A percentile compares a stretch with the other conserved stretches of the same genome.
phyloP scores from a whole-genome alignment of 805 yeast genomes.

The Zygotorulaspora florentina region DNA sequence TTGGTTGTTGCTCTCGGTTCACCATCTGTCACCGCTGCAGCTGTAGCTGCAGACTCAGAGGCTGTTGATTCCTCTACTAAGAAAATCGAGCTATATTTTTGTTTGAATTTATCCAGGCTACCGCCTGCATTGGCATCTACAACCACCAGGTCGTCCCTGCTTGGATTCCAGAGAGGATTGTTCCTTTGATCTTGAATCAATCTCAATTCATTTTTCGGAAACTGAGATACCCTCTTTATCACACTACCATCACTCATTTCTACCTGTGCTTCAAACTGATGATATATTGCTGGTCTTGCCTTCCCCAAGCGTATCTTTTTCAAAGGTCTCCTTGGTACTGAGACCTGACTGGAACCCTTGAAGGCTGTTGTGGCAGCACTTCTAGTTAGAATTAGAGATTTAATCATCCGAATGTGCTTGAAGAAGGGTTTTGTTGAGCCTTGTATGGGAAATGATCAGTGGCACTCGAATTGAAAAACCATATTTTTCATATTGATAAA shows the following conservation, averaged over 20 bases:
- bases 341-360: slow-evolving; percentile 22
- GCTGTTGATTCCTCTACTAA: slow-evolving; percentile 34
- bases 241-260: slow-evolving; percentile 95
- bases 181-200: slow-evolving; percentile 87
- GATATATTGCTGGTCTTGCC: slow-evolving; percentile 89
- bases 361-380: slow-evolving; percentile 24
- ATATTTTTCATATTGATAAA: neutral
- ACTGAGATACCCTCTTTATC: slow-evolving; percentile 72
- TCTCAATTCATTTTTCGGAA: slow-evolving; percentile 81
- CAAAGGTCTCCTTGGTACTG: slow-evolving; percentile 51
- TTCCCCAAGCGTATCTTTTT: slow-evolving; percentile 72
- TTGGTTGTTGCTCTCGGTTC: slow-evolving; percentile 3
- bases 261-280: slow-evolving; percentile 84
- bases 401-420: slow-evolving; percentile 3
- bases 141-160: slow-evolving; percentile 68
- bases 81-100: slow-evolving; percentile 52
- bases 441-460: too few species aligned
- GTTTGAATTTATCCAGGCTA: slow-evolving; percentile 68
- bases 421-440: neutral
- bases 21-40: slow-evolving; percentile 9
- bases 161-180: slow-evolving; percentile 83
- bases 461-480: neutral
- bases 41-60: slow-evolving; percentile 1
- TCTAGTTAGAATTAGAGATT: slow-evolving; percentile 10
- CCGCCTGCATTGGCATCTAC: slow-evolving; percentile 83